These are phyloP conservation scores for Komagataea norvegica DNA, from an alignment of 1,139 yeast species.

Conservation along the genomic window DNA sequence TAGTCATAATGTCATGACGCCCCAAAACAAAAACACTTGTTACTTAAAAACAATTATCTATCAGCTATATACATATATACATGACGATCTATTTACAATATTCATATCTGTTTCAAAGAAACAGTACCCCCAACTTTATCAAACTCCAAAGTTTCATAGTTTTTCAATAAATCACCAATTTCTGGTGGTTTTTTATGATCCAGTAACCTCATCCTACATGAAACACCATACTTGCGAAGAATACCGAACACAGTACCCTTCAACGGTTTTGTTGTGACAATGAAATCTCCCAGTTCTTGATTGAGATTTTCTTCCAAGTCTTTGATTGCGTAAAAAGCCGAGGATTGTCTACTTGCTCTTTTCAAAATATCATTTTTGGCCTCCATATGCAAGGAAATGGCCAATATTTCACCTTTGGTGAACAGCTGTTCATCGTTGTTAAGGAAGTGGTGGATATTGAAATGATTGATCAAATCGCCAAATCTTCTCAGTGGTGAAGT, in stretches of 20 bases:
- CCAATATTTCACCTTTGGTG: slow-evolving; percentile 22
- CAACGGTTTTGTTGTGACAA: slow-evolving; percentile 36
- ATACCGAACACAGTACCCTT: slow-evolving; percentile 37
- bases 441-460: slow-evolving; percentile 47
- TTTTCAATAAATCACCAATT: slow-evolving; percentile 36
- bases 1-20: no score
- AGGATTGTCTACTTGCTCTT: slow-evolving; percentile 30
- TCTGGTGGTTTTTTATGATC: slow-evolving; percentile 27
- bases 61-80: no score
- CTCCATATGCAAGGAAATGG: slow-evolving; percentile 31
- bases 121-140: slow-evolving; percentile 6
- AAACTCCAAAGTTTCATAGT: background rate
- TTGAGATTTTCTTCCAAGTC: slow-evolving; percentile 28
- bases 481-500: slow-evolving; percentile 89
- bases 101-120: slow-evolving; percentile 1
- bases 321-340: slow-evolving; percentile 39
- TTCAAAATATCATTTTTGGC: slow-evolving; percentile 32
- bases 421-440: slow-evolving; percentile 23
- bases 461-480: slow-evolving; percentile 77
- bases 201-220: slow-evolving; percentile 29
- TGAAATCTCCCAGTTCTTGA: slow-evolving; percentile 28
- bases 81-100: slow-evolving; percentile 25
- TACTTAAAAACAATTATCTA: no score
- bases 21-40: no score
- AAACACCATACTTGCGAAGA: slow-evolving; percentile 35